Percentiles rank a stretch among this genome's conserved stretches.
phyloP scores from a whole-genome alignment of 176 grass and related monocot species.

The Themeda triandra region DNA sequence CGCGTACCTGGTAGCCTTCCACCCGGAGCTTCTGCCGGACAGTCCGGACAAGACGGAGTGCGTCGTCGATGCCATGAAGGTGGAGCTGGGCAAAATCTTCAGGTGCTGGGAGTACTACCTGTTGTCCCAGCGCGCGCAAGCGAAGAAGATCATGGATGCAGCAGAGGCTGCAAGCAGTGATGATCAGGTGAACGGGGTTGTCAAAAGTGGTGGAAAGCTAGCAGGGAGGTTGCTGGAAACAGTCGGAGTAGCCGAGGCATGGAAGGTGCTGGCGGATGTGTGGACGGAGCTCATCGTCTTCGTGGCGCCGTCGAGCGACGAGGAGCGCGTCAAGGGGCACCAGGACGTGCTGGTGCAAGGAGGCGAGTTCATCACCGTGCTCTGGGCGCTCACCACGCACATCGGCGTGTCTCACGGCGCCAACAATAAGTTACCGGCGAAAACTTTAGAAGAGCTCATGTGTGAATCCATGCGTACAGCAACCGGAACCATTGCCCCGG shows the following conservation, averaged over 20 bases:
- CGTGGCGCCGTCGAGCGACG: slow-evolving; percentile 11
- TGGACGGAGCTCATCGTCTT: slow-evolving; percentile 21
- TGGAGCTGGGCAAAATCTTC: neutral
- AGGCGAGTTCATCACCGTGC: neutral
- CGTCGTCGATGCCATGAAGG: neutral
- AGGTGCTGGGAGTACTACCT: slow-evolving; percentile 1
- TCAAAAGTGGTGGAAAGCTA: neutral
- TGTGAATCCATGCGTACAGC: no score
- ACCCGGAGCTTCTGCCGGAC: slow-evolving; percentile 4
- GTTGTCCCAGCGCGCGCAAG: neutral
- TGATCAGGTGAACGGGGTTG: neutral
- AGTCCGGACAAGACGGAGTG: neutral
- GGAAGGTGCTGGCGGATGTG: slow-evolving; percentile 13
- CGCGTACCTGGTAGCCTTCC: neutral
- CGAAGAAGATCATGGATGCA: neutral
- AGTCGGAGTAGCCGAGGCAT: neutral
- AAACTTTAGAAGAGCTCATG: no score
- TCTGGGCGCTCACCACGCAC: neutral
- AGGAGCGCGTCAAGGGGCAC: slow-evolving; percentile 9
- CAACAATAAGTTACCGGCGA: no score
- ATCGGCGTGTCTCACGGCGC: neutral
- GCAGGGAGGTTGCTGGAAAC: neutral
- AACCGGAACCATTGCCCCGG: no score
- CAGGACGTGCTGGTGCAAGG: neutral
- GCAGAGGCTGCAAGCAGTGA: neutral